A percentile compares a stretch with the other conserved stretches of the same genome.
Conservation (phyloP, 139 green algal genomes). For the Picochlorum sp. region DNA sequence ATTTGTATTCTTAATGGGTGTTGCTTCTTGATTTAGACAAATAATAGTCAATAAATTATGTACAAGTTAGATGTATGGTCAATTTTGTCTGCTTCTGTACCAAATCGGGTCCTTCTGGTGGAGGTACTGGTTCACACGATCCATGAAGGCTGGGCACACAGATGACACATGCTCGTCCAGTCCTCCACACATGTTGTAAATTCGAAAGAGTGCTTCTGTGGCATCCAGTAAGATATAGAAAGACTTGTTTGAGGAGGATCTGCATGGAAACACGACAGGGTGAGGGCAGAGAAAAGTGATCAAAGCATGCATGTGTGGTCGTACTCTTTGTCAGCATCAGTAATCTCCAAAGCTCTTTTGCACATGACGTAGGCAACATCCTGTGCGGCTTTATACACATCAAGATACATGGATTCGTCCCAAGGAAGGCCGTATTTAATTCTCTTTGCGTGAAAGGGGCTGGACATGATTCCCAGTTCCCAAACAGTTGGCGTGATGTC, state of each 20-base stretch:
- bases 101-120: not conserved
- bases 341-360: not conserved
- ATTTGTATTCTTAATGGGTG: too few species aligned
- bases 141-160: not conserved
- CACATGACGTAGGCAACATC: not conserved
- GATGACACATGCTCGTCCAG: not conserved
- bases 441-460: not conserved
- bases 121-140: not conserved
- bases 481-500: not conserved
- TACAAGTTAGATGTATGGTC: too few species aligned
- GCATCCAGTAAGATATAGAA: not conserved
- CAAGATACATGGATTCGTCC: slow-evolving; percentile 2
- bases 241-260: not conserved
- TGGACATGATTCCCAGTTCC: not conserved
- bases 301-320: too few species aligned
- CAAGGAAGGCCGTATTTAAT: not conserved
- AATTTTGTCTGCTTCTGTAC: not conserved
- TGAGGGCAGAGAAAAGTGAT: too few species aligned
- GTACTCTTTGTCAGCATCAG: not conserved
- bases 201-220: not conserved
- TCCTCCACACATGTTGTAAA: not conserved
- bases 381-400: slow-evolving; percentile 1
- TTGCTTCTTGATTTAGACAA: too few species aligned
- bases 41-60: too few species aligned
- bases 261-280: not conserved